Evolutionary conservation across 164 flowering plant species (phyloP).

Genomic region (Nymphaea colorata): DNA sequence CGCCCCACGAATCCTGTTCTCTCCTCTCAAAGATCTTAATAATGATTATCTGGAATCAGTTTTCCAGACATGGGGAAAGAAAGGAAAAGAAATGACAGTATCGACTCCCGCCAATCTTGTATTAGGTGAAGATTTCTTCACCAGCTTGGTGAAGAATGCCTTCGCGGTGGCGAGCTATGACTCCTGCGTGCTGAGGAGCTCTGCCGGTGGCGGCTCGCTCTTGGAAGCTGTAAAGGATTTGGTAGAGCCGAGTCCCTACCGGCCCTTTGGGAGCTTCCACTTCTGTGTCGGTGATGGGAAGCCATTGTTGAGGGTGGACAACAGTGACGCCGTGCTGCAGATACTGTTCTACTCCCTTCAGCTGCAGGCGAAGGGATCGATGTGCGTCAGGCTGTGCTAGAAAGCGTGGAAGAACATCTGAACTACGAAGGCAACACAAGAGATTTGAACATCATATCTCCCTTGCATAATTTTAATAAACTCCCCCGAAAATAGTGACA

Average conservation of each 20-base stretch:
- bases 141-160: slow-evolving; percentile 36
- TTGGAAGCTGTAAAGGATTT: slow-evolving; percentile 38
- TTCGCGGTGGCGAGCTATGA: slow-evolving; percentile 37
- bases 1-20: slow-evolving; percentile 49
- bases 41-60: slow-evolving; percentile 5
- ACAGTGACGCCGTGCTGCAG: slow-evolving; percentile 69
- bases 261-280: slow-evolving; percentile 61
- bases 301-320: slow-evolving; percentile 22
- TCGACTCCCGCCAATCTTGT: neutral
- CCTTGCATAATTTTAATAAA: slow-evolving; percentile 21
- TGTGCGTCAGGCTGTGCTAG: slow-evolving; percentile 9
- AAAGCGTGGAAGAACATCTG: slow-evolving; percentile 40
- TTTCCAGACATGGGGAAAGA: slow-evolving; percentile 19
- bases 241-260: slow-evolving; percentile 55
- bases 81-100: slow-evolving; percentile 13
- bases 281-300: slow-evolving; percentile 46
- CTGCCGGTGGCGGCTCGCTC: slow-evolving; percentile 25
- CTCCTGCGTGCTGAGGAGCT: slow-evolving; percentile 52
- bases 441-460: slow-evolving; percentile 19
- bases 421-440: slow-evolving; percentile 24
- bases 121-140: slow-evolving; percentile 11
- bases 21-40: slow-evolving; percentile 33
- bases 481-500: slow-evolving; percentile 18
- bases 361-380: slow-evolving; percentile 19
- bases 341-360: slow-evolving; percentile 47